Evolutionary conservation across 768 basidiomycete species (phyloP).

Genomic region (Amyloporia xantha): DNA sequence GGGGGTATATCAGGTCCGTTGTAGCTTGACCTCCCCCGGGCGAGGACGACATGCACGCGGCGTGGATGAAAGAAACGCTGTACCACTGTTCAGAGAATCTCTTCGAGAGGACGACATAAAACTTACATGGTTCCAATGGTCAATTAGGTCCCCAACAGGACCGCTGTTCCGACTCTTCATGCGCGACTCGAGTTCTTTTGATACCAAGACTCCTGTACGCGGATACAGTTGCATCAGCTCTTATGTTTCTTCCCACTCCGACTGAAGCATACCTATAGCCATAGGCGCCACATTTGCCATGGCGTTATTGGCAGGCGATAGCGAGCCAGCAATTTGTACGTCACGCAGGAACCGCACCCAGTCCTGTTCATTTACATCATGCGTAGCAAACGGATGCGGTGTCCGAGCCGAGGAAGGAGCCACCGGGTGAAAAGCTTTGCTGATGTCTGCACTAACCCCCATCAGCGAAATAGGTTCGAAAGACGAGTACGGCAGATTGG

Average conservation of each 20-base stretch:
- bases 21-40: conserved; percentile 9
- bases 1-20: conserved; percentile 1
- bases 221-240: not conserved
- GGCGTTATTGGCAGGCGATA: conserved; percentile 2
- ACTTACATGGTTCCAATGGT: conserved; percentile 44
- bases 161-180: conserved; percentile 5
- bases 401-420: conserved; percentile 32
- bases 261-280: not conserved
- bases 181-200: conserved; percentile 2
- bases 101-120: not conserved
- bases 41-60: conserved; percentile 11
- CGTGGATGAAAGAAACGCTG: conserved; percentile 16
- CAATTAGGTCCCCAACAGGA: conserved; percentile 35
- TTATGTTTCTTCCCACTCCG: no score
- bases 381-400: conserved; percentile 45
- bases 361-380: conserved; percentile 43
- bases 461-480: conserved; percentile 30
- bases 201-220: not conserved
- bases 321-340: conserved; percentile 6
- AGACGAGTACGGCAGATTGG: conserved; percentile 13
- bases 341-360: conserved; percentile 34
- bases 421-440: conserved; percentile 37
- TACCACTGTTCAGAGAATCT: not conserved
- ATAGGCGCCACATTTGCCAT: conserved; percentile 4
- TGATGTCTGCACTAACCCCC: conserved; percentile 27